phyloP scores from a whole-genome alignment of 805 yeast species.

The Candida pseudoglaebosa region DNA sequence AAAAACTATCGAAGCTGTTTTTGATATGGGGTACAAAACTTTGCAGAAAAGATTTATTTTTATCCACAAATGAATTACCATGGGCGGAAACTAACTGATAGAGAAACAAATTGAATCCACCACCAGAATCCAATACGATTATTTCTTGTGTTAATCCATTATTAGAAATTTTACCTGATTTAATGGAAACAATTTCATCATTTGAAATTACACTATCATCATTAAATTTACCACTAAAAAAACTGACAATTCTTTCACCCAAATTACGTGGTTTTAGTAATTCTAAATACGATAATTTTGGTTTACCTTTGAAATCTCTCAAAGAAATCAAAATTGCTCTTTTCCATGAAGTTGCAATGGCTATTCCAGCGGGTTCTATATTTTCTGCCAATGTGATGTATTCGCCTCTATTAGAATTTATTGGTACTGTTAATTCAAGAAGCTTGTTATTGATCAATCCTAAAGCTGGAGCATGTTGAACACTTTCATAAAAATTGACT shows the following conservation, averaged over 20 bases:
- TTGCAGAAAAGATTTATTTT: constrained; percentile 26
- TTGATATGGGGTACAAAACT: constrained; percentile 25
- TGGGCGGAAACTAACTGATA: constrained; percentile 26
- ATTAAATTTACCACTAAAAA: constrained; percentile 4
- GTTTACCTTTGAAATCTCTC: constrained; percentile 66
- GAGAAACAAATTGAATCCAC: constrained; percentile 30
- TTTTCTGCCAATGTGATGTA: constrained; percentile 51
- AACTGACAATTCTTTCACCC: constrained; percentile 9
- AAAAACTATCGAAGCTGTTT: constrained; percentile 37
- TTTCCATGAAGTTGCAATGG: constrained; percentile 66
- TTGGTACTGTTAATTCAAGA: constrained; percentile 40
- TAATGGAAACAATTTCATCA: constrained; percentile 56
- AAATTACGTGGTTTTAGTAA: constrained; percentile 17
- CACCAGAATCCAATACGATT: constrained; percentile 43
- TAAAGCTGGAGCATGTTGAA: constrained; percentile 64
- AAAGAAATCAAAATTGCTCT: constrained; percentile 59
- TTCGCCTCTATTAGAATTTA: constrained; percentile 44
- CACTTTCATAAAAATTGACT: constrained; percentile 68
- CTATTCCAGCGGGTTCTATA: constrained; percentile 72
- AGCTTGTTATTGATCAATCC: constrained; percentile 48
- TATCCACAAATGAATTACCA: constrained; percentile 25
- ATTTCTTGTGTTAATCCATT: constrained; percentile 45
- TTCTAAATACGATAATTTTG: constrained; percentile 37
- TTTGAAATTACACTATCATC: constrained; percentile 8
- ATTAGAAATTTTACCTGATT: constrained; percentile 48